Conservation (phyloP, 345 rosid genomes). For the Eucalyptus tenuipes region DNA sequence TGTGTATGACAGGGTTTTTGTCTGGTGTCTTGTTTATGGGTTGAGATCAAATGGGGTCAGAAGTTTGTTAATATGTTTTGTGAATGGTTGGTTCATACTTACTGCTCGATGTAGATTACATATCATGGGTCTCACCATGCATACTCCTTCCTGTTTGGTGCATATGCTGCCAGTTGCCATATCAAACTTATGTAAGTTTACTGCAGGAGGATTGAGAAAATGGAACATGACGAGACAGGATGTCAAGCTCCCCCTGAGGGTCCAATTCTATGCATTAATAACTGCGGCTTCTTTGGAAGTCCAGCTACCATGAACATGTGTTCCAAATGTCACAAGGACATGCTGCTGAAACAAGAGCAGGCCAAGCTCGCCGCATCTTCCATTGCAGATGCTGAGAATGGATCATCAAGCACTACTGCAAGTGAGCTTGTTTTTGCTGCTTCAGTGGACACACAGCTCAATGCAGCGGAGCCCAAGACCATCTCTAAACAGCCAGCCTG, state of each 20-base stretch:
- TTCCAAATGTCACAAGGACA: constrained; percentile 87
- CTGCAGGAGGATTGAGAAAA: constrained; percentile 35
- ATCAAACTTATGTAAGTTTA: neutral
- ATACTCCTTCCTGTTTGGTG: neutral
- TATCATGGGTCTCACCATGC: neutral
- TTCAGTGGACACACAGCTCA: constrained; percentile 22
- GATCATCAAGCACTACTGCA: constrained; percentile 18
- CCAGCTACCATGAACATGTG: constrained; percentile 94
- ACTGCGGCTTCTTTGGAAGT: constrained; percentile 93
- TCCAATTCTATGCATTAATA: constrained; percentile 65
- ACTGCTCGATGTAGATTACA: neutral
- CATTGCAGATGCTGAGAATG: constrained; percentile 46
- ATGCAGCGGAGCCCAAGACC: constrained; percentile 24
- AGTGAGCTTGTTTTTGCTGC: constrained; percentile 25
- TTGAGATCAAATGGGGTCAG: neutral
- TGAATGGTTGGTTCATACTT: neutral
- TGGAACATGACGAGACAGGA: constrained; percentile 92
- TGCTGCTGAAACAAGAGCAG: constrained; percentile 59
- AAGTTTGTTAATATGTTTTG: neutral
- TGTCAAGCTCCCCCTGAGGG: constrained; percentile 87
- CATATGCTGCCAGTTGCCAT: neutral
- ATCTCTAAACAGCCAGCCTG: constrained; percentile 25
- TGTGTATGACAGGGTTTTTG: neutral
- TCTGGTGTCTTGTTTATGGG: neutral
- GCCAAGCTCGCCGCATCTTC: constrained; percentile 64